Evolutionary conservation across 257 asterid genomes (phyloP), one percentile per base, ranked within the genome.

Genomic region (Jacaranda mimosifolia): DNA sequence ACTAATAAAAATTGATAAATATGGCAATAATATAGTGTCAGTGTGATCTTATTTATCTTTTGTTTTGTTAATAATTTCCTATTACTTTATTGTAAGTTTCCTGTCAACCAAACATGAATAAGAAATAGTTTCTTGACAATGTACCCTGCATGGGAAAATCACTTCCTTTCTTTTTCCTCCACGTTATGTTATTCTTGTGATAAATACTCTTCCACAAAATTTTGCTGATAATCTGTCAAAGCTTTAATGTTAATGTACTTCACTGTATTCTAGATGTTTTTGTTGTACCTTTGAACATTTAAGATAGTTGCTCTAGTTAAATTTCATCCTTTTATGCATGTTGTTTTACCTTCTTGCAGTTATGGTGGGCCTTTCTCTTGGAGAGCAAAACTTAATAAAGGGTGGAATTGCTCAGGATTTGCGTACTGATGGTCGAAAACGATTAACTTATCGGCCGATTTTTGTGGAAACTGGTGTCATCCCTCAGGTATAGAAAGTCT

Each of bases 351-450:
- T 63, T 67, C 55, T 63, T 85, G 82, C 72, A 91, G 91, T 51
- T 70, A 93, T 93, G 98, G 91, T 87, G 77, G 96, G 93, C 46
- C 91, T 93, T 81, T 93, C 98, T 3, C 64, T 80, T 63, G 98
- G 94, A 59, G 92, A 91, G 85, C 85, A 82, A 74, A 86, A 85
- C 79, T 90, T 91, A 73, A 90, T 93, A 68, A 84, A 88, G 78
- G 98, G 95, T 53, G 98, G 98, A 53, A 91, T 93, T 81, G 96
- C 87, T 79, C 98, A 91, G 81, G 97, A 93, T 80, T 83, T 91
- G 46, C 91, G 96, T 6, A 91, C 90, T 10, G 98, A 93, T 84
- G 98, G 98, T 19, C 84, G 98, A 64, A 93, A 87, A 76, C 81
- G 96, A 45, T 82, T 86, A 52, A 70, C 88, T 72, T 86, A 91